Evolutionary conservation across 2,329 filamentous ascomycete species (phyloP).

Genomic region (Beauveria caledonica): DNA sequence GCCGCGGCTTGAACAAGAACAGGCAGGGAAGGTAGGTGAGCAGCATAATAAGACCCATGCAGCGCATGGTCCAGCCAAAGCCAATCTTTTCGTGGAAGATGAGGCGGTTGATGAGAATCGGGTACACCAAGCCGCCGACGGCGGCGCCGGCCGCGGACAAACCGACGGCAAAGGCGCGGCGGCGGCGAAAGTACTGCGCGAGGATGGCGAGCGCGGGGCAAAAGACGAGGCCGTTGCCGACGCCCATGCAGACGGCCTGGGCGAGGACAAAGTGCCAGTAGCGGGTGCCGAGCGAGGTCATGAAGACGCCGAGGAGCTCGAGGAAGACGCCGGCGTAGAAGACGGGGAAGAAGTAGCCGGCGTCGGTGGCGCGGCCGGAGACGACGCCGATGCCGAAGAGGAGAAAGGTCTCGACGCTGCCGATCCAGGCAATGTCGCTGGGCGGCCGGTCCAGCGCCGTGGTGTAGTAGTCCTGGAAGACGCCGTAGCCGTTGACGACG

Average conservation of each 20-base stretch:
- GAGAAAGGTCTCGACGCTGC: conserved; percentile 35
- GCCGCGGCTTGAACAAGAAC: conserved; percentile 30
- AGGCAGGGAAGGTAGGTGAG: conserved; percentile 30
- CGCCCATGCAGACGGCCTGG: conserved; percentile 39
- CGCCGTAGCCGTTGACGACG: conserved; percentile 37
- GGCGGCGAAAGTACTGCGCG: conserved; percentile 52
- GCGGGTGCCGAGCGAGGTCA: conserved; percentile 29
- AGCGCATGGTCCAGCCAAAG: conserved; percentile 46
- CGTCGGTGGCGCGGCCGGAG: conserved; percentile 36
- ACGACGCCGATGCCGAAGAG: conserved; percentile 33
- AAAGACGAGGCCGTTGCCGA: conserved; percentile 49
- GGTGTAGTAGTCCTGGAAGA: conserved; percentile 38
- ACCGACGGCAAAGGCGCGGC: conserved; percentile 49
- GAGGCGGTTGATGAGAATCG: conserved; percentile 33
- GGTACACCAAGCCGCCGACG: conserved; percentile 46
- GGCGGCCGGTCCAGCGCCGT: conserved; percentile 23
- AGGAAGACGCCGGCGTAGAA: conserved; percentile 30
- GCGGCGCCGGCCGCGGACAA: conserved; percentile 50
- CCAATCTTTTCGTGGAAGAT: conserved; percentile 39
- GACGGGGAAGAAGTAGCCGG: conserved; percentile 31
- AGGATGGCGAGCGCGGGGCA: conserved; percentile 51
- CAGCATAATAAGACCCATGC: conserved; percentile 38
- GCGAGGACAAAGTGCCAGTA: conserved; percentile 44
- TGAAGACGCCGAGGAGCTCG: conserved; percentile 36
- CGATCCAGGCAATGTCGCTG: conserved; percentile 36